These are phyloP conservation scores for Blepharisma japonicum DNA, from an alignment of 73 alveolate species.

Conservation along the genomic window DNA sequence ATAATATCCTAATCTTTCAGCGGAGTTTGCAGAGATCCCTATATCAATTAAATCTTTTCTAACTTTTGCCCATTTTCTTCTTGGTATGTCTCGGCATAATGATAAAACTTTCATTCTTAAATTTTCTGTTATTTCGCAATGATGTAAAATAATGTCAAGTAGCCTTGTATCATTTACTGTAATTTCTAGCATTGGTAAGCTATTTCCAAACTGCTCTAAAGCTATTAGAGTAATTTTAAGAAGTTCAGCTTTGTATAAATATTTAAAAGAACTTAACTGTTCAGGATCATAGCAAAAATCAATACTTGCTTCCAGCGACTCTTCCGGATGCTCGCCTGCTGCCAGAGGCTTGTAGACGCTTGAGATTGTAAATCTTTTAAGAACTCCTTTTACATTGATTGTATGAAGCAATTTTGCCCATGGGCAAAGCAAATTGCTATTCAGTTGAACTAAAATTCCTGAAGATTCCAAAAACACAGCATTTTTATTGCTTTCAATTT, in stretches of 20 bases:
- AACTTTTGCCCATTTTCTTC: background rate
- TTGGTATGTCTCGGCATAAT: background rate
- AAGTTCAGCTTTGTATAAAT: conserved; percentile 15
- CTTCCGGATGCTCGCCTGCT: conserved; percentile 24
- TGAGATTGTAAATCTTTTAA: conserved; percentile 12
- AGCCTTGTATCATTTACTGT: conserved; percentile 21
- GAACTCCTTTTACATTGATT: background rate
- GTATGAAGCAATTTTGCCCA: conserved; percentile 14
- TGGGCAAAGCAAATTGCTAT: background rate
- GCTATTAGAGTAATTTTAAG: background rate
- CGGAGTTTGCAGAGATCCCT: background rate
- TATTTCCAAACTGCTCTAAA: background rate
- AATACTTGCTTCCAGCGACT: background rate
- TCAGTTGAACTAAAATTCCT: conserved; percentile 15
- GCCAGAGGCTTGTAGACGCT: background rate
- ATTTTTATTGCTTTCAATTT: background rate
- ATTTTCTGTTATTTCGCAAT: conserved; percentile 2
- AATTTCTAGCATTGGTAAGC: background rate
- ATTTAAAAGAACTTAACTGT: background rate
- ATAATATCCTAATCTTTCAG: background rate
- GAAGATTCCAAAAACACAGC: conserved; percentile 15
- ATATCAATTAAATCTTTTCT: background rate
- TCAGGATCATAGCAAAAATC: background rate
- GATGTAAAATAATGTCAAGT: background rate
- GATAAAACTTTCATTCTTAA: background rate